Base-by-base conservation (phyloP, 164 flowering plant genomes). In the Magnolia officinalis region DNA sequence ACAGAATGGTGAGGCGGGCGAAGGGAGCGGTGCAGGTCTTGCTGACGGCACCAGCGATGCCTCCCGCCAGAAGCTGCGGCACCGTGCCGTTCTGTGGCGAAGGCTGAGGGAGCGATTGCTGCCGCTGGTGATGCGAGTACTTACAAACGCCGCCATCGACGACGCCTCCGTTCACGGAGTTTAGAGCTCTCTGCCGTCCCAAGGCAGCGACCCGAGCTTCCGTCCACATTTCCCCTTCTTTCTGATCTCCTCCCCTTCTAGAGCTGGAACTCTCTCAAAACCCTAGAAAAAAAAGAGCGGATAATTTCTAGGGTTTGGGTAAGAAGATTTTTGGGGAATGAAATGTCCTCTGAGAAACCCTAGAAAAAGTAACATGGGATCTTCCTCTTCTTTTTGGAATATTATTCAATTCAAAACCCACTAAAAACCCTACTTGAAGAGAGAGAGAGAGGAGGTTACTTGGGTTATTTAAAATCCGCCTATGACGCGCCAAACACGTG, bases 21-120 rank as follows among this genome's bases (percentile, higher is more conserved):
- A 95, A 91, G 11, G 99, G 99, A 0, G 98, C 98, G n/a, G 99
- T 95, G 70, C 98, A 93, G 51, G 99, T 93, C 84, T 95, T 95
- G 81, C 99, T 89, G 67, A 95, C 90, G 63, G 98, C 99, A 24
- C 99, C 99, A 21, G 99, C 99, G 68, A 95, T 76, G 13, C 99
- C 99, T 5, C 99, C 99, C 37, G 93, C 93, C 5, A 91, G 84
- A 74, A 91, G 88, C 83, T 91, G 91, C 67, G 83, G 81, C 5
- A 88, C 80, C 0, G 91, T 86, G 11, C 92, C 92, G 20, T 87
- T 80, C 79, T 87, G 91, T 14, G 89, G 71, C 52, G 45, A 37
- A 37, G 80, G 90, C 74, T 83, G 89, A 1, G 79, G 80, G 55
- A 73, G 58, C 14, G 78, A 31, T 70, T 74, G 80, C 73, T 75